These are phyloP conservation scores for Magnolia kwangsiensis DNA, from an alignment of 164 flowering plant genomes.

Conservation along the genomic window DNA sequence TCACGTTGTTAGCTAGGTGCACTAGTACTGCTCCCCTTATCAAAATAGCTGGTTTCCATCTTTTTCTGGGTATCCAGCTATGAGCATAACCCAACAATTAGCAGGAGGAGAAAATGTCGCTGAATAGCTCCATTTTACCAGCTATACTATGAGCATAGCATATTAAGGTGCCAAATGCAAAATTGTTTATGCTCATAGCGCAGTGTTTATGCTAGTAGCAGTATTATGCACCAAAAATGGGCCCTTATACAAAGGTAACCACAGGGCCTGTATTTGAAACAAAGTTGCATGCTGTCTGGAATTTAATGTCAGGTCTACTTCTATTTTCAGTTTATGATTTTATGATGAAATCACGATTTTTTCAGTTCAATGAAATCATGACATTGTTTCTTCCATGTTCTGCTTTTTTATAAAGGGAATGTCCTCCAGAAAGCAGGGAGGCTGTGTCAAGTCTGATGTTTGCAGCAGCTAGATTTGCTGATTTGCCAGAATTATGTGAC, in stretches of 20 bases:
- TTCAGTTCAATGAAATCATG: neutral
- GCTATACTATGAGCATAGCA: no score
- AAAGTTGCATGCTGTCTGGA: neutral
- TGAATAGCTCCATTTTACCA: no score
- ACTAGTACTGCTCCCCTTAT: no score
- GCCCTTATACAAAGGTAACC: no score
- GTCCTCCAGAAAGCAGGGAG: slow-evolving; percentile 81
- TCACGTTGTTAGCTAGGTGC: no score
- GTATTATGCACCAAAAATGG: no score
- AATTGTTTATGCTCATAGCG: neutral
- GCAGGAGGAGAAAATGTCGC: no score
- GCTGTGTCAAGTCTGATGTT: slow-evolving; percentile 77
- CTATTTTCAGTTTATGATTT: neutral
- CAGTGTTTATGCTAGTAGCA: neutral
- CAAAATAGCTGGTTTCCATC: no score
- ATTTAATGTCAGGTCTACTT: neutral
- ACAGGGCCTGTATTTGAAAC: neutral
- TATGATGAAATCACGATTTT: neutral
- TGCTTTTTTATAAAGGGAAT: slow-evolving; percentile 45
- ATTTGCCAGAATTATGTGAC: slow-evolving; percentile 82
- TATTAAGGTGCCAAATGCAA: neutral
- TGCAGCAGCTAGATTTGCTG: slow-evolving; percentile 94
- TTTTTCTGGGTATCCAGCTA: no score
- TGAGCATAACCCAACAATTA: no score
- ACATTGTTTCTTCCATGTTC: neutral